Evolutionary conservation across 257 asterid genomes (phyloP).

Genomic region (Solanum appendiculatum): DNA sequence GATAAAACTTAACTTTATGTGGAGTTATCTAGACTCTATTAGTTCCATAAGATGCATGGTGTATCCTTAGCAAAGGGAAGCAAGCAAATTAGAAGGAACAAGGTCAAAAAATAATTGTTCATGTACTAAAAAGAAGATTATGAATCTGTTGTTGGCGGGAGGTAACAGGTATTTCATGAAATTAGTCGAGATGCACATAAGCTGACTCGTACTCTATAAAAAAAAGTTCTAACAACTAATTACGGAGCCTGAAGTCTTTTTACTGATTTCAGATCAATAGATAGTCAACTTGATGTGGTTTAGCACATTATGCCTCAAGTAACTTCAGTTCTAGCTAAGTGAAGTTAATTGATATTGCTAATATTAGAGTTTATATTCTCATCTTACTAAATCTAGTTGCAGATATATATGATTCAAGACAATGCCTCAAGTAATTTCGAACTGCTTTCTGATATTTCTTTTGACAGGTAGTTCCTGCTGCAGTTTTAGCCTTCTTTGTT

Average conservation of each 20-base stretch:
- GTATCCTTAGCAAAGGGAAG: not conserved
- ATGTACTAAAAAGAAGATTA: not conserved
- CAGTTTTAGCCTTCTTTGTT: constrained; percentile 43
- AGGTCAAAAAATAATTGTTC: not conserved
- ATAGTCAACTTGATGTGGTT: not conserved
- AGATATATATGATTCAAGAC: not conserved
- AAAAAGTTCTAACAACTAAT: not conserved
- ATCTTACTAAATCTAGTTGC: not conserved
- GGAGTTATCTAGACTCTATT: not conserved
- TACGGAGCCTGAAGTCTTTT: not conserved
- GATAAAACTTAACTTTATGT: not conserved
- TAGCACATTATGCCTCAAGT: not conserved
- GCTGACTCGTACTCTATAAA: not conserved
- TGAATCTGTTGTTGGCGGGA: not conserved
- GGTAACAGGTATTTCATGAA: not conserved
- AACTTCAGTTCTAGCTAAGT: no score
- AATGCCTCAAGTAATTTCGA: no score
- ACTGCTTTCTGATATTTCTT: no score
- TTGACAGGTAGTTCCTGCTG: constrained; percentile 53
- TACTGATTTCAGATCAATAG: not conserved
- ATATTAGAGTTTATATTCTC: not conserved
- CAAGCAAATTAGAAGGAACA: not conserved
- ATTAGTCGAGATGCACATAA: not conserved
- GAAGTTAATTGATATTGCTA: not conserved
- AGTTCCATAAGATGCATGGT: not conserved